A percentile compares a stretch with the other conserved stretches of the same genome.
Conservation (phyloP, 345 rosid species). For the Ceriops decandra region DNA sequence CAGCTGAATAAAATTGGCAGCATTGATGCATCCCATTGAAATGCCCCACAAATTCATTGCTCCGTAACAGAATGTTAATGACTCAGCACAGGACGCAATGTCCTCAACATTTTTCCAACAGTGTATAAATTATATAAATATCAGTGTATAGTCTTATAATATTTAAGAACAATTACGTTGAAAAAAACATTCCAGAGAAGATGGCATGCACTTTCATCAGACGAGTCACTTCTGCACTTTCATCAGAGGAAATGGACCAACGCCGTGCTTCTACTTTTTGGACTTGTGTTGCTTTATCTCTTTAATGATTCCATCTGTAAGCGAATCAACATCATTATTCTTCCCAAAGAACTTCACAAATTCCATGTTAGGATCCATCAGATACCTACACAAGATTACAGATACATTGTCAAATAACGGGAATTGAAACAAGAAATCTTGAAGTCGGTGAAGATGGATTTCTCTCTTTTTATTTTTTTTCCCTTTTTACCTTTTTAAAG, state of each 20-base stretch:
- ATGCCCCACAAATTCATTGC: no score
- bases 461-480: no score
- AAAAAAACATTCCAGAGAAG: background rate
- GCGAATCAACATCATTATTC: conserved; percentile 73
- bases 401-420: conserved; percentile 4
- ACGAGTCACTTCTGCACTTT: background rate
- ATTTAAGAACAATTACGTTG: no score
- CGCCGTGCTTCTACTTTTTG: conserved; percentile 24
- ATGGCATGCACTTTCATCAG: background rate
- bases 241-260: background rate
- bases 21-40: no score
- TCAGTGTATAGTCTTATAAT: no score
- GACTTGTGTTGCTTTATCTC: conserved; percentile 56
- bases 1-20: no score
- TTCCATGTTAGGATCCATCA: conserved; percentile 85
- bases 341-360: conserved; percentile 89
- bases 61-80: no score
- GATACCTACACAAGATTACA: conserved; percentile 53
- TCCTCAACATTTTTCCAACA: no score
- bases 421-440: background rate
- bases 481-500: no score
- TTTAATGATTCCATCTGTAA: conserved; percentile 66
- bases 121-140: no score
- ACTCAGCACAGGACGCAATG: no score
- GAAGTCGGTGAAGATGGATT: background rate